phyloP scores from a whole-genome alignment of 1,139 yeast genomes.

The Zhuliangozyma parablackwelliae region DNA sequence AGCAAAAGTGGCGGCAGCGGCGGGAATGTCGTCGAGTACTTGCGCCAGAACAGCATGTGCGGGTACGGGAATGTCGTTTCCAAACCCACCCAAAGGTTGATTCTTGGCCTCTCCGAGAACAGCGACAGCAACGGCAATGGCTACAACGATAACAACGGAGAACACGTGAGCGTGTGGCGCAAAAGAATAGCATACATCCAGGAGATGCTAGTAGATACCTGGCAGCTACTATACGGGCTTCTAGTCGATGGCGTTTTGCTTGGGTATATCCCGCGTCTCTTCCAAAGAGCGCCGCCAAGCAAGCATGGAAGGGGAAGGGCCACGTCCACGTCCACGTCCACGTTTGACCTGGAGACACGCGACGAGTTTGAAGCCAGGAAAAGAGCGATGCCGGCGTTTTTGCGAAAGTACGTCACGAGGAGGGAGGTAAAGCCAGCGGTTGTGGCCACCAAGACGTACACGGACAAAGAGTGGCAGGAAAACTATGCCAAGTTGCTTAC shows the following conservation, averaged over 20 bases:
- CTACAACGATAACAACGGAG: conserved; percentile 5
- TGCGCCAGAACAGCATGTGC: conserved; percentile 14
- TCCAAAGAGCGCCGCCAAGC: conserved; percentile 1
- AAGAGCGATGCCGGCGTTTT: conserved; percentile 22
- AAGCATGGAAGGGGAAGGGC: too few species aligned
- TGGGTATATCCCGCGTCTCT: conserved; percentile 4
- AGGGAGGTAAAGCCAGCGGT: conserved; percentile 5
- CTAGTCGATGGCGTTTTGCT: conserved; percentile 10
- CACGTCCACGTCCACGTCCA: background rate
- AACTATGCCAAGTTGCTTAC: conserved; percentile 22
- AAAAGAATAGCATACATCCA: conserved; percentile 18
- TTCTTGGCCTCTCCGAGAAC: conserved; percentile 13
- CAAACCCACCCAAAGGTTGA: conserved; percentile 25
- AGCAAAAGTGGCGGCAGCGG: background rate
- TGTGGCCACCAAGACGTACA: conserved; percentile 18
- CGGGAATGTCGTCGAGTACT: conserved; percentile 11
- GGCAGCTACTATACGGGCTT: conserved; percentile 23
- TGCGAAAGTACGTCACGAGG: conserved; percentile 19
- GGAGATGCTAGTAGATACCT: conserved; percentile 16
- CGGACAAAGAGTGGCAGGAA: conserved; percentile 19
- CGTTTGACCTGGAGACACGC: conserved; percentile 12
- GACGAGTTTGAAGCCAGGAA: conserved; percentile 20
- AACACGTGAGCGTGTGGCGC: conserved; percentile 15
- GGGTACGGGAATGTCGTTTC: conserved; percentile 35
- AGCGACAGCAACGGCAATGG: conserved; percentile 11